These are phyloP conservation scores for Echinosophora koreensis DNA, from an alignment of 306 rosid genomes.

Conservation along the genomic window DNA sequence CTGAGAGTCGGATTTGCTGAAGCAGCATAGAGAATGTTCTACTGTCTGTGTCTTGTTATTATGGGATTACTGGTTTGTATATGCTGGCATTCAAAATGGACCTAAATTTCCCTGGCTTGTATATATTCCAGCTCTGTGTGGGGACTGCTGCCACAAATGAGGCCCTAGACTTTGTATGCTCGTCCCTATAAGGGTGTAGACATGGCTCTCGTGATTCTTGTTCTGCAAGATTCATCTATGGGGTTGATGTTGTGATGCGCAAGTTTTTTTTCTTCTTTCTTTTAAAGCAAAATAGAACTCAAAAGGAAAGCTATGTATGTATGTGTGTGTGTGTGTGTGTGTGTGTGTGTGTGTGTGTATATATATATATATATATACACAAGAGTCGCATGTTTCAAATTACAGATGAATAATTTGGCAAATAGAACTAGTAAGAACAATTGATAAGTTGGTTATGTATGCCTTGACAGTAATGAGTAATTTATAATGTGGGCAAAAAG, in stretches of 20 bases:
- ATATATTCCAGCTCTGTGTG: conserved; percentile 7
- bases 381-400: neutral
- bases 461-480: neutral
- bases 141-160: neutral
- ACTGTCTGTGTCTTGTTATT: neutral
- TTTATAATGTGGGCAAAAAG: no score
- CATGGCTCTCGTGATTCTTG: neutral
- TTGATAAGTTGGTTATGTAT: neutral
- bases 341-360: no score
- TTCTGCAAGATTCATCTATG: neutral
- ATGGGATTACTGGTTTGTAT: neutral
- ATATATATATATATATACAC: no score
- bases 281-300: no score
- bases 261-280: neutral
- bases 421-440: neutral
- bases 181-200: conserved; percentile 20
- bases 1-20: conserved; percentile 84
- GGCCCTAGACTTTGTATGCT: conserved; percentile 3
- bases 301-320: no score
- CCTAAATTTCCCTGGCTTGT: conserved; percentile 14
- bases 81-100: conserved; percentile 16
- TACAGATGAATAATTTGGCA: neutral
- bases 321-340: no score
- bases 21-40: conserved; percentile 65
- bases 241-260: conserved; percentile 1